Base-by-base conservation (phyloP, 164 flowering plant species). In the Berberis thunbergii region DNA sequence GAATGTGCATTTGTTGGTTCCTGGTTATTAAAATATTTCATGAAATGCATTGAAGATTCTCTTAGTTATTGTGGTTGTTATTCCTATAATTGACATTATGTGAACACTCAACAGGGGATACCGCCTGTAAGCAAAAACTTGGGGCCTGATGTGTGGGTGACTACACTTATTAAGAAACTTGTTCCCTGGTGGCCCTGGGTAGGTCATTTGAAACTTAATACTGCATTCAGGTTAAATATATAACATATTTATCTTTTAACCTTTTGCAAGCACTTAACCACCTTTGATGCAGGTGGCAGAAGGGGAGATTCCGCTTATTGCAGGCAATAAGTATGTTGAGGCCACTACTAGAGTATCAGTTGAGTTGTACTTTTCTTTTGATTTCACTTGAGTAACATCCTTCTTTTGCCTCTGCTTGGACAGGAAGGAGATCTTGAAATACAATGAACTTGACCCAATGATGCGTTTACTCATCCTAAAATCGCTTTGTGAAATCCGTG, bases 181-280 rank as follows among this genome's bases (percentile, higher is more conserved):
- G 67, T 70, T 50, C 5, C 43, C 40, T 92, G 96, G 96, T 92
- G 96, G 98, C 82, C 85, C 41, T 89, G 96, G 98, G 98, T 93
- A 74, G 71, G 91, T 72, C 49, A 63, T 63, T 69, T 11, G 58
- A 58, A 61, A 57, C 39, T 61, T 58, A 2, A 38, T 50, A 5
- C 38, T 6, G 12, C 56, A 39, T 3, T 54, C 46, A 5, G 49
- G 4, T 46, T 8, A 12, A 4, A 26, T 26, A 26, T 26, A 26
- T 26, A 26, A 26, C 42, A 3, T n/a, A 45, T 13, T 54, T 41
- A 4, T 38, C 5, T 39, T 48, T 54, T 41, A 9, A 42, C 40
- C 46, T 41, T 45, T 45, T 64, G 41, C 13, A 2, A 2, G 7
- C 40, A 45, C 42, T 4, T 45, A 38, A 12, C n/a, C 38, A 8